phyloP scores from a whole-genome alignment of 2,329 filamentous ascomycete species.

The Botryotinia globosa region DNA sequence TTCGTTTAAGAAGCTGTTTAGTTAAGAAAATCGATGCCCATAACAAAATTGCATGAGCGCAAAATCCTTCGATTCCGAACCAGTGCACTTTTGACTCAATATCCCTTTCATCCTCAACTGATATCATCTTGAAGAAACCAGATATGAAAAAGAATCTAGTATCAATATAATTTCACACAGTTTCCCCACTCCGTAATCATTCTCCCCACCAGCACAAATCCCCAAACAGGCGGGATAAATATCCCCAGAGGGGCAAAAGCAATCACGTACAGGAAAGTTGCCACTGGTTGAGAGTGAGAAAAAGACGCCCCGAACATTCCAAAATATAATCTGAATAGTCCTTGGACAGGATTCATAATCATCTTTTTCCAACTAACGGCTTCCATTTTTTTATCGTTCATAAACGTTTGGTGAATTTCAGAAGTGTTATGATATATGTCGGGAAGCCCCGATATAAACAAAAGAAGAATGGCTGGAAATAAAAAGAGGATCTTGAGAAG shows the following conservation, averaged over 20 bases:
- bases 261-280: background rate
- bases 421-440: accelerated
- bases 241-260: background rate
- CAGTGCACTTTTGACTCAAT: background rate
- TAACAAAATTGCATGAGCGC: background rate
- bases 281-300: too few relatives aligned
- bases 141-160: background rate
- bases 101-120: background rate
- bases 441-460: background rate
- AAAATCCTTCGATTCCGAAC: background rate
- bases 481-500: background rate
- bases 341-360: too few relatives aligned
- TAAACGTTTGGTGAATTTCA: too few relatives aligned
- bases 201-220: slow-evolving; percentile 1
- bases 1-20: background rate
- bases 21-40: background rate
- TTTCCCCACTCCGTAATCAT: background rate
- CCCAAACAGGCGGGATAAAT: background rate
- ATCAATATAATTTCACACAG: background rate
- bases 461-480: background rate
- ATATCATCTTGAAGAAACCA: background rate
- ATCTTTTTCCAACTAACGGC: background rate
- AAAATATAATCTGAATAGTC: too few relatives aligned
- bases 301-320: too few relatives aligned
- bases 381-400: background rate